A percentile compares a stretch with the other conserved stretches of the same genome.
These are phyloP conservation scores for Solanum boliviense DNA, from an alignment of 257 asterid genomes.

Conservation along the genomic window DNA sequence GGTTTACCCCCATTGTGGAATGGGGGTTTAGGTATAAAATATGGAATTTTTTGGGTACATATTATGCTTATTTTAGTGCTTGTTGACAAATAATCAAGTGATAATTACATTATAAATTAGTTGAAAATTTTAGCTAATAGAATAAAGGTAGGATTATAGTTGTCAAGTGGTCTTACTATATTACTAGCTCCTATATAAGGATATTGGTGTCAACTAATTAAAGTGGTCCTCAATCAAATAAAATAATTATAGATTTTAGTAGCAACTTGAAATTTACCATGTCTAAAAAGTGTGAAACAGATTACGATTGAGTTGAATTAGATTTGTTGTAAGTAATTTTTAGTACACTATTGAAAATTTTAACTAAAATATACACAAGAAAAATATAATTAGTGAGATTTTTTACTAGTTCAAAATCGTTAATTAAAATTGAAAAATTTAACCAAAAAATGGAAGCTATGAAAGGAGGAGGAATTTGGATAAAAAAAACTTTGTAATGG, in stretches of 20 bases:
- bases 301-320: no score
- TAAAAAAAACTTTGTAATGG: no score
- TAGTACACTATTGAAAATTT: no score
- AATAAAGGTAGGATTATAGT: background rate
- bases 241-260: background rate
- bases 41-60: background rate
- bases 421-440: no score
- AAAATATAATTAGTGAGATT: no score
- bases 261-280: background rate
- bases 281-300: no score
- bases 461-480: no score
- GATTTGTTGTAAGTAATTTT: no score
- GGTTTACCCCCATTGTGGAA: background rate
- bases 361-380: no score
- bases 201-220: background rate
- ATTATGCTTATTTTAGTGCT: background rate
- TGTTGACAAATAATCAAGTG: background rate
- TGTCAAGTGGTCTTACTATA: background rate
- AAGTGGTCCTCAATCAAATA: background rate
- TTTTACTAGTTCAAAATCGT: no score
- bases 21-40: background rate
- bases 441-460: no score
- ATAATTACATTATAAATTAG: background rate
- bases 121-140: background rate
- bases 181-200: background rate